Base-by-base conservation (phyloP, 1,284 basidiomycete species). In the Puccinia coronata region DNA sequence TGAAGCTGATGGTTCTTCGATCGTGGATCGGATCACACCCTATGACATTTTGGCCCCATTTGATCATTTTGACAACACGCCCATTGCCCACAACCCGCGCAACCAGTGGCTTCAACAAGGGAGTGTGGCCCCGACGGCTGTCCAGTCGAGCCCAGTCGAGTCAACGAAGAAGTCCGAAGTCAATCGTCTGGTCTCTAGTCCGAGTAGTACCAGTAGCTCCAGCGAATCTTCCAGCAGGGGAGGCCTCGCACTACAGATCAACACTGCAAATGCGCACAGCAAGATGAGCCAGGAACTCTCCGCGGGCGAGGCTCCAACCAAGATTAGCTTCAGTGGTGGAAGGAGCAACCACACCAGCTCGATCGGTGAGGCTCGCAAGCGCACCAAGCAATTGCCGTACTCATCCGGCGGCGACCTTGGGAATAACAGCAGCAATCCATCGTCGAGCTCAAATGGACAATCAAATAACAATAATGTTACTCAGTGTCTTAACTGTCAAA, bases 311-410 rank as follows among this genome's bases (percentile, higher is more conserved):
- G 18, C 47, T 1, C 59, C 43, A 36, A 34, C 49, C 5, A 77
- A 36, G 49, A 74, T 61, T 23, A 41, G 72, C 23, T 79, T 79
- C 61, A 71, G 65, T 47, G 77, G 77, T 53, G 77, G 77, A 4
- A 67, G 67, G 25, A 39, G 47, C n/a, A 71, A 34, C 28, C 77
- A 71, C 23, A 18, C 55, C 12, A 71, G 77, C n/a, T 71, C 77
- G 25, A 80, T 80, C 51, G 77, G 51, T 18, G 65, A 80, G 59
- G 77, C 77, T 31, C 77, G 77, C 28, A 69, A 80, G n/a, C 65
- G 77, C 47, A 57, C 53, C 11, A 71, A 72, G 36, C 67, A 70
- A 36, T n/a, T 80, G 70, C 77, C 77, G 4, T 80, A 80, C 43
- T 61, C 55, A 18, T 61, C 73, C 23, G n/a, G n/a, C n/a, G 76